Conservation (phyloP, 2,329 filamentous ascomycete genomes). For the Myriosclerotinia scirpicola region DNA sequence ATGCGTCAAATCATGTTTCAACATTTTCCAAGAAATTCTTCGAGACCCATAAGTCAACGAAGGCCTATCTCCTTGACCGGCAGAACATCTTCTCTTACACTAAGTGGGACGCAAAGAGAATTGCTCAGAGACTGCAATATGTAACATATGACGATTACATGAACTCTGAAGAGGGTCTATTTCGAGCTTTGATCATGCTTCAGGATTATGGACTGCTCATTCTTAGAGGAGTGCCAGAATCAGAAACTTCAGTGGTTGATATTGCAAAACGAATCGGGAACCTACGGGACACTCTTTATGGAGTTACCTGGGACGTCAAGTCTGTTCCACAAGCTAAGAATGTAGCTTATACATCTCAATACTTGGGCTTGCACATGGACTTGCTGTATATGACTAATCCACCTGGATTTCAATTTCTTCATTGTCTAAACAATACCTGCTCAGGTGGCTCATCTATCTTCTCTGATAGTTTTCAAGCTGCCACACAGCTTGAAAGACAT, state of each 20-base stretch:
- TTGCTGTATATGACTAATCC: conserved; percentile 80
- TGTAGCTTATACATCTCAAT: conserved; percentile 82
- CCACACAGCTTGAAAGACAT: conserved; percentile 42
- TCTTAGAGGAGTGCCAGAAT: conserved; percentile 69
- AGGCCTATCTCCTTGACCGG: not conserved
- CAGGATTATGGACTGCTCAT: conserved; percentile 72
- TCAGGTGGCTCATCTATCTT: conserved; percentile 85
- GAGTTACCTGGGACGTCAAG: conserved; percentile 84
- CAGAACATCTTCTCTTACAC: conserved; percentile 2
- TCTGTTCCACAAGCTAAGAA: conserved; percentile 83
- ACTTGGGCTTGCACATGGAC: conserved; percentile 90
- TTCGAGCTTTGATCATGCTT: conserved; percentile 61
- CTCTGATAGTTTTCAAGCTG: conserved; percentile 69
- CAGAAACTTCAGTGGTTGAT: conserved; percentile 61
- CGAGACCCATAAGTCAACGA: not conserved
- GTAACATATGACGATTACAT: conserved; percentile 74
- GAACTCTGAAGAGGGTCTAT: conserved; percentile 55
- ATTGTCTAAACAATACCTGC: conserved; percentile 80
- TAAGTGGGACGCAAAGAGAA: conserved; percentile 49
- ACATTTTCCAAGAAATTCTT: conserved; percentile 31
- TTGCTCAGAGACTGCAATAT: conserved; percentile 52
- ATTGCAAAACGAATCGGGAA: conserved; percentile 74
- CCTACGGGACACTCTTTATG: conserved; percentile 87
- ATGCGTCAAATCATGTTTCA: conserved; percentile 35
- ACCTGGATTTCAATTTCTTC: conserved; percentile 81